phyloP scores from a whole-genome alignment of 345 rosid genomes.

The Triadica sebifera region DNA sequence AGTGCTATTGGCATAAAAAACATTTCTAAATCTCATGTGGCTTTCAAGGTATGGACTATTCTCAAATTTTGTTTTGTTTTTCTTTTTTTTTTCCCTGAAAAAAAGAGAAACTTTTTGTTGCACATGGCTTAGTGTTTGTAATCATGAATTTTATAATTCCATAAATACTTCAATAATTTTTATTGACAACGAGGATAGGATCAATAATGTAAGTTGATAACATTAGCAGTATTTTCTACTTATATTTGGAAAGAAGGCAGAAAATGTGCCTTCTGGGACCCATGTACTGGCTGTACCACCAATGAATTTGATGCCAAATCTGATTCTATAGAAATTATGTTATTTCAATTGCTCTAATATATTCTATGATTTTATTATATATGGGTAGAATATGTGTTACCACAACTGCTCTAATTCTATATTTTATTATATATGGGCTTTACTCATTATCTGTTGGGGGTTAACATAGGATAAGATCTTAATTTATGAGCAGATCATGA shows the following conservation, averaged over 20 bases:
- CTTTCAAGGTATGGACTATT: conserved; percentile 30
- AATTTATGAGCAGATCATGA: no score
- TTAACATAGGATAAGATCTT: no score
- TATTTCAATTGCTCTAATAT: background rate
- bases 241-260: background rate
- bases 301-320: background rate
- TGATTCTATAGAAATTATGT: no score
- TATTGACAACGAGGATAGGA: conserved; percentile 12
- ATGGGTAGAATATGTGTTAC: no score
- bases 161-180: conserved; percentile 7
- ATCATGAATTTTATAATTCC: background rate
- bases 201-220: background rate
- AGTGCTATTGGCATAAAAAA: conserved; percentile 38
- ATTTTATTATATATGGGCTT: no score
- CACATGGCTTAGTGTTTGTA: background rate
- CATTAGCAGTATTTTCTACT: background rate
- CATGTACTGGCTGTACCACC: background rate
- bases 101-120: background rate
- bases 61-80: background rate
- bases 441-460: no score
- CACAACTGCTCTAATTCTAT: no score
- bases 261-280: conserved; percentile 5
- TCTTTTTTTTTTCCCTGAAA: background rate
- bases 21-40: conserved; percentile 32
- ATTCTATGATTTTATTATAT: no score